phyloP scores from a whole-genome alignment of 2,329 filamentous ascomycete genomes.

The Scytalidium lignicola region DNA sequence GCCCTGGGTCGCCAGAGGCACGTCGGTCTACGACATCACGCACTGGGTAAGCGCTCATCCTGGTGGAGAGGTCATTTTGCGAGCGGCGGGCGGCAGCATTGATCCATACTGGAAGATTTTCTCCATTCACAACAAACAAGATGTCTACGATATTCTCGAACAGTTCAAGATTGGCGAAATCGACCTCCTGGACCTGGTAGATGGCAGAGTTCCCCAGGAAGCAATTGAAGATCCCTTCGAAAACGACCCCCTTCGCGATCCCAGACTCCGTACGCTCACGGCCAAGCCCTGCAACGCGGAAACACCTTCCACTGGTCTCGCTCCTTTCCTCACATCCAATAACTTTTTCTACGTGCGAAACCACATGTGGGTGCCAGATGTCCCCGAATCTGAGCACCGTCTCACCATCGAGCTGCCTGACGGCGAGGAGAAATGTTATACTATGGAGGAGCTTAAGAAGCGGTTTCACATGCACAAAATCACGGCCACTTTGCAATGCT shows the following conservation, averaged over 20 bases:
- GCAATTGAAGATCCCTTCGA: slow-evolving; percentile 56
- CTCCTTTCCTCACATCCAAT: slow-evolving; percentile 48
- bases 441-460: slow-evolving; percentile 39
- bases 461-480: slow-evolving; percentile 42
- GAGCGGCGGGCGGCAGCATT: slow-evolving; percentile 58
- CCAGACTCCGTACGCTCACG: slow-evolving; percentile 45
- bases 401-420: slow-evolving; percentile 38
- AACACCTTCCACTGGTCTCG: slow-evolving; percentile 45
- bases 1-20: slow-evolving; percentile 60
- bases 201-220: slow-evolving; percentile 48
- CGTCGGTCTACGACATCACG: slow-evolving; percentile 66
- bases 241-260: slow-evolving; percentile 47
- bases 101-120: slow-evolving; percentile 69
- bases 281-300: slow-evolving; percentile 57
- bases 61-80: slow-evolving; percentile 62
- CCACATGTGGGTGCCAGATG: slow-evolving; percentile 45
- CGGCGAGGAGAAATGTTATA: slow-evolving; percentile 29
- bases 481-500: slow-evolving; percentile 41
- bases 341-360: slow-evolving; percentile 48
- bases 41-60: slow-evolving; percentile 63
- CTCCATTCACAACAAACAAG: slow-evolving; percentile 59
- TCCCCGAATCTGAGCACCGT: slow-evolving; percentile 18
- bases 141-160: slow-evolving; percentile 61
- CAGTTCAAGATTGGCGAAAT: slow-evolving; percentile 60
- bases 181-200: slow-evolving; percentile 51